A percentile compares a stretch with the other conserved stretches of the same genome.
phyloP scores from a whole-genome alignment of 192 early-diverging fungal species.

The Coemansia sp. region DNA sequence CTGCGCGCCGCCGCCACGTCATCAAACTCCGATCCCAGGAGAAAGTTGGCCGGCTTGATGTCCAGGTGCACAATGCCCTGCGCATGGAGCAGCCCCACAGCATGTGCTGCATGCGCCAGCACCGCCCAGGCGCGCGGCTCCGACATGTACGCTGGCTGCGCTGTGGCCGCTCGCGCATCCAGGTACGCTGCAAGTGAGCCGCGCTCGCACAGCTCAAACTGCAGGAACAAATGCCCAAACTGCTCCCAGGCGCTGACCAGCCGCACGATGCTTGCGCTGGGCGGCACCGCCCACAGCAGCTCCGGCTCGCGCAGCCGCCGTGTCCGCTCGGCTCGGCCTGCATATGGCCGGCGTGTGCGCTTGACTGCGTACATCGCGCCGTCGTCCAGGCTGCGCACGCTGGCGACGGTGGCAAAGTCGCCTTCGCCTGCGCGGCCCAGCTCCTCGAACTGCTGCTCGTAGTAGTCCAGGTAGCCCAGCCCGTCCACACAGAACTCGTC shows the following conservation, averaged over 20 bases:
- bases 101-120: slow-evolving; percentile 48
- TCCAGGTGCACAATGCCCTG: slow-evolving; percentile 79
- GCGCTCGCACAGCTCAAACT: slow-evolving; percentile 81
- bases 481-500: slow-evolving; percentile 39
- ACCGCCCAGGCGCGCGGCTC: slow-evolving; percentile 77
- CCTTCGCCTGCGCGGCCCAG: slow-evolving; percentile 71
- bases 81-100: slow-evolving; percentile 72
- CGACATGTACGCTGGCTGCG: slow-evolving; percentile 54
- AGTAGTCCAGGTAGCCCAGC: slow-evolving; percentile 60
- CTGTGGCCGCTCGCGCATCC: slow-evolving; percentile 15
- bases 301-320: slow-evolving; percentile 78
- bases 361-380: slow-evolving; percentile 80
- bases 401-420: slow-evolving; percentile 77
- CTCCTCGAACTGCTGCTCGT: slow-evolving; percentile 70
- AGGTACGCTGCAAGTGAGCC: slow-evolving; percentile 63
- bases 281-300: slow-evolving; percentile 69
- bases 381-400: slow-evolving; percentile 65
- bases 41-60: slow-evolving; percentile 86
- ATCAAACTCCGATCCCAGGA: slow-evolving; percentile 56
- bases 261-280: slow-evolving; percentile 62
- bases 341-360: slow-evolving; percentile 66
- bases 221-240: slow-evolving; percentile 80
- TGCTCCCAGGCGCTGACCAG: slow-evolving; percentile 91
- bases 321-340: slow-evolving; percentile 68
- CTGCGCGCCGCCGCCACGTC: slow-evolving; percentile 20